Percentiles rank a stretch among this genome's conserved stretches.
Conservation (phyloP, 2,329 filamentous ascomycete genomes). For the Arthrobotrys entomopaga region DNA sequence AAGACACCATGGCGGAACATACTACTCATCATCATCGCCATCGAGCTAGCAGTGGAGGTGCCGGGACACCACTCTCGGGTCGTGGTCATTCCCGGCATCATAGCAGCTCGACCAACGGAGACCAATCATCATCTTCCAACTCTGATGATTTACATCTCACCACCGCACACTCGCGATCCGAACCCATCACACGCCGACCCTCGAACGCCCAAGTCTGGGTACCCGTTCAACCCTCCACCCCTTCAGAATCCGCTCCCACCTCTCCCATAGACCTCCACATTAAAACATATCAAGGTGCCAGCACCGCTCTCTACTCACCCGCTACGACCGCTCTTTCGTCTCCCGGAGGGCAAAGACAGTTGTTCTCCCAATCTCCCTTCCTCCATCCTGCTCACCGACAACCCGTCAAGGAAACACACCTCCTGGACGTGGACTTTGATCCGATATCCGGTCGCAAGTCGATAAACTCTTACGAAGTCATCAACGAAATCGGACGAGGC, state of each 20-base stretch:
- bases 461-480: constrained; percentile 97
- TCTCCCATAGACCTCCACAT: constrained; percentile 50
- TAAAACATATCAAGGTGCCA: constrained; percentile 51
- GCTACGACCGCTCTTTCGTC: constrained; percentile 54
- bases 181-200: constrained; percentile 52
- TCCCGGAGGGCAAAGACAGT: constrained; percentile 42
- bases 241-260: constrained; percentile 49
- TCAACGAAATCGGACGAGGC: constrained; percentile 93
- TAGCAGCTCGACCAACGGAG: constrained; percentile 51
- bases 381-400: constrained; percentile 58
- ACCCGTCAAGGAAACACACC: constrained; percentile 58
- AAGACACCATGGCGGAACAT: constrained; percentile 32
- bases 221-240: constrained; percentile 42
- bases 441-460: constrained; percentile 88
- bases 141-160: constrained; percentile 37
- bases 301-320: constrained; percentile 45
- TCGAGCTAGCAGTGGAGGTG: constrained; percentile 35
- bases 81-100: constrained; percentile 54
- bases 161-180: constrained; percentile 48
- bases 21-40: background rate
- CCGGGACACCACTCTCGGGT: constrained; percentile 49
- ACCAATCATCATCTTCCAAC: constrained; percentile 30
- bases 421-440: constrained; percentile 78
- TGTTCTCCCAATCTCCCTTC: constrained; percentile 52
- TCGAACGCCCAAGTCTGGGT: constrained; percentile 55